phyloP scores from a whole-genome alignment of 352 stramenopile genomes.

The Blastocystis sp. region DNA sequence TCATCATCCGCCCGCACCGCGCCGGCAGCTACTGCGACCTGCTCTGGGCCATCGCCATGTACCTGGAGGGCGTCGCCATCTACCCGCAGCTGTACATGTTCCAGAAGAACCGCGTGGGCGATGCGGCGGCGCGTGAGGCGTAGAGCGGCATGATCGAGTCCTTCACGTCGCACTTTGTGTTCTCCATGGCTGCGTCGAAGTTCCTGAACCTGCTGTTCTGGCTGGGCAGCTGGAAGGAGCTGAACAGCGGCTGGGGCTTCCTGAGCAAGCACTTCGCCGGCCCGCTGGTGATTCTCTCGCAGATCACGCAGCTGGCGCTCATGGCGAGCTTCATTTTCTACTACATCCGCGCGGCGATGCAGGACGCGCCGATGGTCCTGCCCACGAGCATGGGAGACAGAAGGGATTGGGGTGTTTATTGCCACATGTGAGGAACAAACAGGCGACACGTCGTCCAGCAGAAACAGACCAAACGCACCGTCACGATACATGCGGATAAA shows the following conservation, averaged over 20 bases:
- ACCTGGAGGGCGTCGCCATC: conserved; percentile 82
- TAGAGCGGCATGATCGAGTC: conserved; percentile 83
- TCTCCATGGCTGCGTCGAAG: conserved; percentile 89
- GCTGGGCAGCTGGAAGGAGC: conserved; percentile 95
- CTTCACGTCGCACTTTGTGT: conserved; percentile 83
- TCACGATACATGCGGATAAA: conserved; percentile 50
- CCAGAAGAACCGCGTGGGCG: conserved; percentile 76
- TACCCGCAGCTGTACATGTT: conserved; percentile 85
- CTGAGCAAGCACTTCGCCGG: conserved; percentile 63
- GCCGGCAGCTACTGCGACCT: conserved; percentile 74
- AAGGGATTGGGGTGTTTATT: conserved; percentile 64
- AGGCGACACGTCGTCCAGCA: conserved; percentile 47
- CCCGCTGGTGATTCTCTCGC: conserved; percentile 77
- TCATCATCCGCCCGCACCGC: conserved; percentile 61
- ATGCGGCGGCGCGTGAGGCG: conserved; percentile 21
- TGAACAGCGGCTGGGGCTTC: conserved; percentile 77
- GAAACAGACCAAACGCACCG: conserved; percentile 65
- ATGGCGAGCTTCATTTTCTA: conserved; percentile 92
- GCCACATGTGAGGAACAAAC: conserved; percentile 3
- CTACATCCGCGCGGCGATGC: conserved; percentile 43
- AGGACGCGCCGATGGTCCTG: conserved; percentile 51
- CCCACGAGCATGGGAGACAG: conserved; percentile 52
- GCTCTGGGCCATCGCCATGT: conserved; percentile 82
- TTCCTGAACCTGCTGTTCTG: conserved; percentile 96
- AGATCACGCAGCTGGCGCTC: conserved; percentile 95